These are phyloP conservation scores for Salix exigua DNA, from an alignment of 345 rosid genomes.

Conservation along the genomic window DNA sequence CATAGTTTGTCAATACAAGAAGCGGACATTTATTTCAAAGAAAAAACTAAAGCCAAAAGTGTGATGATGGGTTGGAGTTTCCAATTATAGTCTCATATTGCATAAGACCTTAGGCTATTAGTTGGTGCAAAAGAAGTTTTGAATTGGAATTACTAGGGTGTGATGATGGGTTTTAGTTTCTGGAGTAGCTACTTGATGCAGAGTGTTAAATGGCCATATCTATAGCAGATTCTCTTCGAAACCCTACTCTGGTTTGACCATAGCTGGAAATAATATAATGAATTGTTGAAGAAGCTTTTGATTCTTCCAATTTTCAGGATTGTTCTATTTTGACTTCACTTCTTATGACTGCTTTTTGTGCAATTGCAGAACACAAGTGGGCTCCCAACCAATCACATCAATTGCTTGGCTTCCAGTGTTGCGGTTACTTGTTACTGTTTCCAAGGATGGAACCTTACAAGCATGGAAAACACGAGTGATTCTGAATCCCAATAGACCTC, in stretches of 20 bases:
- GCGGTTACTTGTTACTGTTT: slow-evolving; percentile 77
- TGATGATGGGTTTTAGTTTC: neutral
- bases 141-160: neutral
- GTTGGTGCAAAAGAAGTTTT: neutral
- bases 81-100: neutral
- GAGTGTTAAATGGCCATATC: neutral
- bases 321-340: neutral
- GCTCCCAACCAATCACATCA: slow-evolving; percentile 90
- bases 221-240: neutral
- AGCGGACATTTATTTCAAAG: neutral
- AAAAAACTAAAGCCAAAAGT: neutral
- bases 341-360: neutral
- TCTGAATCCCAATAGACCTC: slow-evolving; percentile 82
- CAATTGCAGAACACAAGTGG: slow-evolving; percentile 69
- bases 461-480: slow-evolving; percentile 85
- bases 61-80: too few relatives aligned
- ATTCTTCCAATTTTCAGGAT: neutral
- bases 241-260: neutral
- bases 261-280: neutral
- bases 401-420: slow-evolving; percentile 82
- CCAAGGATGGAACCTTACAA: slow-evolving; percentile 89
- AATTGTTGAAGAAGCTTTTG: neutral
- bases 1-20: neutral
- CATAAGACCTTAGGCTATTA: neutral
- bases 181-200: neutral